A percentile compares a stretch with the other conserved stretches of the same genome.
Conservation (phyloP, 495 filamentous ascomycete genomes). For the Hamigera avellanea region DNA sequence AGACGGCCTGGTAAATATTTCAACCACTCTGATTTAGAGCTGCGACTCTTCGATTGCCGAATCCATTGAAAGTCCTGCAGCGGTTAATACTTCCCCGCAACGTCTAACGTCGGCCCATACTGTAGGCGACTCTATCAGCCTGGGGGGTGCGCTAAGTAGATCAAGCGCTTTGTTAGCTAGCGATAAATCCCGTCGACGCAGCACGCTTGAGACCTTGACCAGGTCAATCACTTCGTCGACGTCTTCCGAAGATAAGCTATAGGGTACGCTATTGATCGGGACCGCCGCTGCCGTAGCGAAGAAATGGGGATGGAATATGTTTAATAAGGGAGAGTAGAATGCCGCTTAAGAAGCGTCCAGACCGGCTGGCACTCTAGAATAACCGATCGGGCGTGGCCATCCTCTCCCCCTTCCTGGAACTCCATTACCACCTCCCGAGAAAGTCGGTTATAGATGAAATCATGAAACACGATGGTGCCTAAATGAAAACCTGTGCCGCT, state of each 20-base stretch:
- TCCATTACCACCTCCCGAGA: slow-evolving; percentile 63
- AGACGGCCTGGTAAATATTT: slow-evolving; percentile 11
- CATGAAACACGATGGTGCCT: slow-evolving; percentile 43
- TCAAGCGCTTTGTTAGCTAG: slow-evolving; percentile 21
- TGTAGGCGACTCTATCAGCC: slow-evolving; percentile 15
- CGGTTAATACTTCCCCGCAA: slow-evolving; percentile 6
- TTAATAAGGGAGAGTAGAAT: slow-evolving; percentile 42
- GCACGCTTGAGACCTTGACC: slow-evolving; percentile 31
- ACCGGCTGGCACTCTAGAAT: slow-evolving; percentile 42
- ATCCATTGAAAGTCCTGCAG: slow-evolving; percentile 17
- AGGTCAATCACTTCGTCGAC: slow-evolving; percentile 18
- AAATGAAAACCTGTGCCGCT: slow-evolving; percentile 48
- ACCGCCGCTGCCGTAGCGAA: slow-evolving; percentile 68
- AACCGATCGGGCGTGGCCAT: slow-evolving; percentile 61
- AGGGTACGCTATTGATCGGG: slow-evolving; percentile 45
- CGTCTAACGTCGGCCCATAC: slow-evolving; percentile 19
- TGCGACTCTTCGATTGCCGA: slow-evolving; percentile 22
- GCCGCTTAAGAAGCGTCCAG: slow-evolving; percentile 19
- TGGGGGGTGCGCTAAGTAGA: slow-evolving; percentile 17
- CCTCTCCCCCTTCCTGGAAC: slow-evolving; percentile 41
- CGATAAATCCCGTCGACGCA: slow-evolving; percentile 22
- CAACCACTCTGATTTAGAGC: slow-evolving; percentile 16
- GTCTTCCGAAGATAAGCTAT: slow-evolving; percentile 20
- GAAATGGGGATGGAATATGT: slow-evolving; percentile 70
- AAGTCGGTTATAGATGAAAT: slow-evolving; percentile 46